Conservation (phyloP, 805 yeast genomes). For the Suhomyces sp. region DNA sequence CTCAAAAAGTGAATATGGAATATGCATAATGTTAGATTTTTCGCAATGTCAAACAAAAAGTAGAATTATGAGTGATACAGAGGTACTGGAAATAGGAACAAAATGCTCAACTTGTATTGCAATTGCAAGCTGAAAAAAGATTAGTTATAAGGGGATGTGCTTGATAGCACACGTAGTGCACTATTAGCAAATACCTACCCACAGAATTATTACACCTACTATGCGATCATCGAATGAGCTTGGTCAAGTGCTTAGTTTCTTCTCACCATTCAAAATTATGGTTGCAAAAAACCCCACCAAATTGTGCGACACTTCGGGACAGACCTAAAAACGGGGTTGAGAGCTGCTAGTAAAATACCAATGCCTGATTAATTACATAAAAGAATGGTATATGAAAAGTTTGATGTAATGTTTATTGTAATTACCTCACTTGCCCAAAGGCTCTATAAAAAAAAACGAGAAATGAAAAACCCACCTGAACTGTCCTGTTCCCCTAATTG, state of each 20-base stretch:
- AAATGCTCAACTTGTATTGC: background rate
- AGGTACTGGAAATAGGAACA: background rate
- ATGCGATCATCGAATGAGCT: background rate
- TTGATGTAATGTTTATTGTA: background rate
- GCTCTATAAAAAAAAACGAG: background rate
- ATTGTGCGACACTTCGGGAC: background rate
- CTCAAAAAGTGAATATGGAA: background rate
- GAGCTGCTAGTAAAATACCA: too few species aligned
- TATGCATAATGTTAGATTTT: background rate
- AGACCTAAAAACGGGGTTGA: too few species aligned
- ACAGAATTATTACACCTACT: background rate
- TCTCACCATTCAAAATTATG: background rate
- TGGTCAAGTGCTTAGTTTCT: background rate
- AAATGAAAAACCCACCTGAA: background rate
- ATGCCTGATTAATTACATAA: too few species aligned
- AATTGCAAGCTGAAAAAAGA: background rate
- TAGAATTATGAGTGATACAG: background rate
- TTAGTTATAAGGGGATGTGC: background rate
- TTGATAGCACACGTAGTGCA: too few species aligned
- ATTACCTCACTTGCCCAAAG: background rate
- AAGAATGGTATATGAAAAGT: too few species aligned
- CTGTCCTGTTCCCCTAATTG: background rate
- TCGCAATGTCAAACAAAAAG: background rate
- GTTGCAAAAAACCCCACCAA: background rate
- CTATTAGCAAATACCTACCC: background rate